Evolutionary conservation across 352 stramenopile genomes (phyloP), one percentile per base, ranked within the genome.

Genomic region (Phytopythium ostracodes): DNA sequence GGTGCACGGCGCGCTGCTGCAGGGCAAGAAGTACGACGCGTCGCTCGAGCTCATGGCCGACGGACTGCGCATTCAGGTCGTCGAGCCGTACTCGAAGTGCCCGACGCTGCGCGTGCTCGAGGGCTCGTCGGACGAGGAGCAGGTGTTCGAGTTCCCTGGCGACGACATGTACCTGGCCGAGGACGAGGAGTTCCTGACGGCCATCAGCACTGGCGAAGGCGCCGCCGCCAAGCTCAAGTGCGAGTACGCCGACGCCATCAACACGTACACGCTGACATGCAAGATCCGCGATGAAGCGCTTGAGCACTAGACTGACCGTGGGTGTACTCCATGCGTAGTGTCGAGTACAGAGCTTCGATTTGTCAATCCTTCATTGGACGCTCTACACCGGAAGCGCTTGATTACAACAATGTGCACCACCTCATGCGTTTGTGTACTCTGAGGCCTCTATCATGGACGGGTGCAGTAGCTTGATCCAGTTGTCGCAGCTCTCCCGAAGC

Each of bases 81-180:
- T 75, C 42, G 67, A 75, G 62, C 67, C 71, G 38, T 78, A 78
- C 62, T 78, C 71, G 62, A 65, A 78, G 46, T 67, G 51, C 17
- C 71, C 71, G 40, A 75, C 62, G 44, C 71, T 76, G 24, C 69
- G 70, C 24, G 62, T 72, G 43, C 64, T 75, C 27, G 51, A 66
- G 18, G 65, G 62, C 25, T 55, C 62, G 56, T 71, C 61, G 47
- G 71, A 78, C 36, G 56, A 75, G 42, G 71, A 75, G 42, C 49
- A 66, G 22, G 67, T 60, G 40, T 62, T 73, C 43, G 65, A 73
- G 67, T 78, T 79, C 60, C 57, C 62, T 0, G 68, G 68, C 4
- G 68, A 79, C 29, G 67, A 75, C 65, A 75, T 78, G 67, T 78
- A 78, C 60, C 59, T 79, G 67, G 74, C 71, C 24, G 71, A 72